A percentile compares a stretch with the other conserved stretches of the same genome.
Evolutionary conservation across 1,284 basidiomycete genomes (phyloP).

Genomic region (Rhodotorula glutinis): DNA sequence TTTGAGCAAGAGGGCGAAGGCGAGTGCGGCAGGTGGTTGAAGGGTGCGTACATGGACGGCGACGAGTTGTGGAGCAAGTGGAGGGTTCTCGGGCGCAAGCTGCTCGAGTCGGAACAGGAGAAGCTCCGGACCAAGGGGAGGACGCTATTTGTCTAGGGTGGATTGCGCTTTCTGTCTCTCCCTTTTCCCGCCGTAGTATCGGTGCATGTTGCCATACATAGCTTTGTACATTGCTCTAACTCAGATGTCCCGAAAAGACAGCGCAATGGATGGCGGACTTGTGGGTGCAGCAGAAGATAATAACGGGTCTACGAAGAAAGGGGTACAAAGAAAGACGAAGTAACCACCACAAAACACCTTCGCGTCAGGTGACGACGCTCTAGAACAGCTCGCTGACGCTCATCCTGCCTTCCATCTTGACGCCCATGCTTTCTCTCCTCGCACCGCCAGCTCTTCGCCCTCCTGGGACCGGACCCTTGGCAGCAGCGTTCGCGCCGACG

Average conservation of each 20-base stretch:
- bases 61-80: slow-evolving; percentile 40
- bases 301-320: neutral
- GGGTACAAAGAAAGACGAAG: neutral
- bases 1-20: slow-evolving; percentile 39
- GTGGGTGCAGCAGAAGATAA: neutral
- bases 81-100: slow-evolving; percentile 23
- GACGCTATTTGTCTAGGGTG: slow-evolving; percentile 14
- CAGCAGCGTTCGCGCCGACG: neutral
- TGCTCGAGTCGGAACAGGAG: slow-evolving; percentile 3
- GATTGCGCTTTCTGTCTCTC: neutral
- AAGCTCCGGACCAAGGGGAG: slow-evolving; percentile 6
- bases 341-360: too few species aligned
- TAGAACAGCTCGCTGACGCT: slow-evolving; percentile 26
- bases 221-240: neutral
- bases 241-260: neutral
- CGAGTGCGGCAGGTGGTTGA: slow-evolving; percentile 40
- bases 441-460: neutral
- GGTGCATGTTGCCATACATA: neutral
- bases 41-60: slow-evolving; percentile 42
- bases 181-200: neutral
- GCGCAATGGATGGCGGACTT: too few species aligned
- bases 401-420: slow-evolving; percentile 29
- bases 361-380: too few species aligned
- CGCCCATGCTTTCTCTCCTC: slow-evolving; percentile 14
- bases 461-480: neutral